These are phyloP conservation scores for Phycomyces nitens DNA, from an alignment of 192 early-diverging fungal genomes.

Conservation along the genomic window DNA sequence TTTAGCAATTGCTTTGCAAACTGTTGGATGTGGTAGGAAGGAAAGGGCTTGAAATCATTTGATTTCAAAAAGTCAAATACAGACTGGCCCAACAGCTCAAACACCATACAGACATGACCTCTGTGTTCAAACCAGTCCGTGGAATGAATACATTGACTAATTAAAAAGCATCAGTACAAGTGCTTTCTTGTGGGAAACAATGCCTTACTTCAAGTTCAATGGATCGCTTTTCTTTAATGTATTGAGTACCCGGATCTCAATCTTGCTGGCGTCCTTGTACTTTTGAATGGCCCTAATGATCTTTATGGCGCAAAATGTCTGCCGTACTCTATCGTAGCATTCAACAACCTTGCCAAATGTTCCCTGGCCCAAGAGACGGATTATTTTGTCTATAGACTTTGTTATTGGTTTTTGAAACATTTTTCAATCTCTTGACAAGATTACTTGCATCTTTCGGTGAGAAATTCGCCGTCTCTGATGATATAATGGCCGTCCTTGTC, in stretches of 20 bases:
- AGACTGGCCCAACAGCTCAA: slow-evolving; percentile 82
- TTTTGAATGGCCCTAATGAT: slow-evolving; percentile 92
- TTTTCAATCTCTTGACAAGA: too few species aligned
- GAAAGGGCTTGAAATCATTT: slow-evolving; percentile 87
- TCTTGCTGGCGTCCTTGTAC: slow-evolving; percentile 89
- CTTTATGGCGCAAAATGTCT: slow-evolving; percentile 78
- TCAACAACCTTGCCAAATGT: slow-evolving; percentile 98
- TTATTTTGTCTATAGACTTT: slow-evolving; percentile 64
- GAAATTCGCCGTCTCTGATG: slow-evolving; percentile 66
- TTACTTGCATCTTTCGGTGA: slow-evolving; percentile 72
- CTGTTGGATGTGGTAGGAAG: slow-evolving; percentile 75
- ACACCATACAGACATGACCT: slow-evolving; percentile 98
- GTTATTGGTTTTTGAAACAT: slow-evolving; percentile 3
- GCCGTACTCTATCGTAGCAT: slow-evolving; percentile 65
- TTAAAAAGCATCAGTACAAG: not conserved
- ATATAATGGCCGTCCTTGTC: slow-evolving; percentile 95
- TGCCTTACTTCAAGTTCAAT: slow-evolving; percentile 68
- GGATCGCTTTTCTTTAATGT: slow-evolving; percentile 80
- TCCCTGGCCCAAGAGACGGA: slow-evolving; percentile 87
- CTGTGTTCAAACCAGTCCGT: slow-evolving; percentile 80
- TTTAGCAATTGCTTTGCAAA: slow-evolving; percentile 83
- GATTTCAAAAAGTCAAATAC: slow-evolving; percentile 97
- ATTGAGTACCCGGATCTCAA: slow-evolving; percentile 86
- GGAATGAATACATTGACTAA: slow-evolving; percentile 86
- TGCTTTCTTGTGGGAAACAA: too few species aligned